These are phyloP conservation scores for Solanum rostratum DNA, from an alignment of 257 asterid genomes.

Conservation along the genomic window DNA sequence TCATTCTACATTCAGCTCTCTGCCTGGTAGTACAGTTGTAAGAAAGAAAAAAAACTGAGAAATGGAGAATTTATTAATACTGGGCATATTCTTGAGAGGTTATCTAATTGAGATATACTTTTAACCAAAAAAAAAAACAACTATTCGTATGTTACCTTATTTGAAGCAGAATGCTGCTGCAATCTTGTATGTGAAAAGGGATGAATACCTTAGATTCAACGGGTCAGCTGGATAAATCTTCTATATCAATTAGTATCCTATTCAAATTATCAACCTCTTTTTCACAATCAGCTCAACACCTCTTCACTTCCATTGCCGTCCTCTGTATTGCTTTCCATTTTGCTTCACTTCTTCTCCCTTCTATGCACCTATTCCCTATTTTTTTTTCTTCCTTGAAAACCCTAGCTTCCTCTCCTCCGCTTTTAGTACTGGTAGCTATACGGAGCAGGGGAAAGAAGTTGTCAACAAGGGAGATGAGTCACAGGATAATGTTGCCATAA, in stretches of 20 bases:
- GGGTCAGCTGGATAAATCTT: neutral
- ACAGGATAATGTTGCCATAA: slow-evolving; percentile 47
- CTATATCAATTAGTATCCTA: neutral
- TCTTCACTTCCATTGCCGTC: neutral
- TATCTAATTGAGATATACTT: neutral
- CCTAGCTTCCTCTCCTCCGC: slow-evolving; percentile 9
- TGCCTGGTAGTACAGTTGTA: neutral
- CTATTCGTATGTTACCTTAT: neutral
- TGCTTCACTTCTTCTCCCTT: neutral
- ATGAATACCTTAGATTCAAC: neutral
- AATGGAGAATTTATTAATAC: neutral
- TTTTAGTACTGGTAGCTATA: slow-evolving; percentile 23
- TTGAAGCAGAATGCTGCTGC: neutral
- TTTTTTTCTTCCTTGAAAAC: neutral
- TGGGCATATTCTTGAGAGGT: neutral
- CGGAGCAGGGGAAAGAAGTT: slow-evolving; percentile 60
- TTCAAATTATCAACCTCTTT: neutral
- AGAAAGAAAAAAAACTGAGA: neutral
- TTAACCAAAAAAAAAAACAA: neutral
- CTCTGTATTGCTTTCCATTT: neutral
- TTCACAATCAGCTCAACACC: neutral
- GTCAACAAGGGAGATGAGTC: slow-evolving; percentile 28
- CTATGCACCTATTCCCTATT: slow-evolving; percentile 4
- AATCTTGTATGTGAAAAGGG: neutral
- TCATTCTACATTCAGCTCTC: neutral